Evolutionary conservation across 2,329 filamentous ascomycete genomes (phyloP).

Genomic region (Reticulascus tulasneorum): DNA sequence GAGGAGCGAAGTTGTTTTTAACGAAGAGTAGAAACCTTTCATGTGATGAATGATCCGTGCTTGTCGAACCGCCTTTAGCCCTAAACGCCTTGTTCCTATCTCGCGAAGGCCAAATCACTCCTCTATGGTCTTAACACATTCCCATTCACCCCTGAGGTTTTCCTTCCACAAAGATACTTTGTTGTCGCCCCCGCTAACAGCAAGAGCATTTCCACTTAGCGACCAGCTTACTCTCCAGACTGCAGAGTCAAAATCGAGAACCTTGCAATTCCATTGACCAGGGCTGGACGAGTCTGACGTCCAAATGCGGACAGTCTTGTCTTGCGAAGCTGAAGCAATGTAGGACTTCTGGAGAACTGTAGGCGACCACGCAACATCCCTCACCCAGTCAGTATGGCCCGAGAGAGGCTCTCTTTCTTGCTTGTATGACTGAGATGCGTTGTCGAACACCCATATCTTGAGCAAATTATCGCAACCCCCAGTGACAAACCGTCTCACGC

Average conservation of each 20-base stretch:
- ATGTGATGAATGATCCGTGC: too few relatives aligned
- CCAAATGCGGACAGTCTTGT: conserved; percentile 98
- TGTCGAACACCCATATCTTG: conserved; percentile 86
- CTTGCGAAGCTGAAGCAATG: conserved; percentile 91
- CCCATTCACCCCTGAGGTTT: conserved; percentile 94
- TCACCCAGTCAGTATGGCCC: conserved; percentile 94
- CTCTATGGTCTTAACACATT: conserved; percentile 94
- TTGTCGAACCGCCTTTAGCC: too few relatives aligned
- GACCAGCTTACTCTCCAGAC: conserved; percentile 99
- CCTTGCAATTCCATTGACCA: conserved; percentile 79
- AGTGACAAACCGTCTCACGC: conserved; percentile 82
- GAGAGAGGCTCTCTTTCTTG: conserved; percentile 61
- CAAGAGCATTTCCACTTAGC: conserved; percentile 91
- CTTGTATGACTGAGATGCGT: conserved; percentile 57
- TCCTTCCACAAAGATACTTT: conserved; percentile 98
- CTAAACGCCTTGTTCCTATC: conserved; percentile 30
- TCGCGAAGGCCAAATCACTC: conserved; percentile 49
- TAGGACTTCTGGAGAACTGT: conserved; percentile 94
- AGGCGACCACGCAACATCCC: conserved; percentile 95
- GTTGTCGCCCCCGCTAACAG: conserved; percentile 91
- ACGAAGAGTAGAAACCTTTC: too few relatives aligned
- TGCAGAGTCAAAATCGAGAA: conserved; percentile 80
- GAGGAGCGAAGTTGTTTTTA: too few relatives aligned
- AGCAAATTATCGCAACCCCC: conserved; percentile 91
- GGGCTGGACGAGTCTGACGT: conserved; percentile 66